phyloP scores from a whole-genome alignment of 192 early-diverging fungal species.

The Podila verticillata region DNA sequence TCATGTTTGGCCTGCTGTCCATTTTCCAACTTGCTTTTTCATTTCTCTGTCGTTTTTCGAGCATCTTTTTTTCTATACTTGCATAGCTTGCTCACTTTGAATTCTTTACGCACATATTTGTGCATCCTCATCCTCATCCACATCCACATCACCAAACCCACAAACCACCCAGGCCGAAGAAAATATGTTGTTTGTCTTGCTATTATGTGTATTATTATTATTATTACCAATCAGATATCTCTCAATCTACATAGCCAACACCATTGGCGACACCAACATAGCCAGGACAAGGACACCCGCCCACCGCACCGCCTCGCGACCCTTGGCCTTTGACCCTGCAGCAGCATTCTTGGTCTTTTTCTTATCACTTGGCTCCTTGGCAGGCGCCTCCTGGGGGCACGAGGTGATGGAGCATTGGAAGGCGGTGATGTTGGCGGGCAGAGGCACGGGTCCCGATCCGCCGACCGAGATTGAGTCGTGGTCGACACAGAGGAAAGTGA shows the following conservation, averaged over 20 bases:
- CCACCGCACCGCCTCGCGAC: background rate
- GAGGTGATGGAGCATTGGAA: slow-evolving; percentile 12
- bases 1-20: too few relatives aligned
- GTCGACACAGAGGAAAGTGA: slow-evolving; percentile 26
- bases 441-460: slow-evolving; percentile 13
- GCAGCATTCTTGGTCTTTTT: background rate
- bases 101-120: too few relatives aligned
- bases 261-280: background rate
- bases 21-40: too few relatives aligned
- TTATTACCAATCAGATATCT: background rate
- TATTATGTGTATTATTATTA: too few relatives aligned
- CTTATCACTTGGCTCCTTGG: background rate
- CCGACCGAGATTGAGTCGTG: slow-evolving; percentile 19
- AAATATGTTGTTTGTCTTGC: too few relatives aligned
- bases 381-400: slow-evolving; percentile 24
- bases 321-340: background rate
- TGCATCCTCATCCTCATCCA: too few relatives aligned
- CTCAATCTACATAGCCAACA: background rate
- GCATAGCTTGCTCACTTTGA: too few relatives aligned
- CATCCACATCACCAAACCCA: too few relatives aligned
- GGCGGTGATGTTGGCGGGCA: slow-evolving; percentile 13
- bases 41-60: too few relatives aligned
- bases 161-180: too few relatives aligned
- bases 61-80: too few relatives aligned
- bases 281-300: slow-evolving; percentile 9